These are phyloP conservation scores for Trichosanthes truncata DNA, from an alignment of 306 rosid species.

Conservation along the genomic window DNA sequence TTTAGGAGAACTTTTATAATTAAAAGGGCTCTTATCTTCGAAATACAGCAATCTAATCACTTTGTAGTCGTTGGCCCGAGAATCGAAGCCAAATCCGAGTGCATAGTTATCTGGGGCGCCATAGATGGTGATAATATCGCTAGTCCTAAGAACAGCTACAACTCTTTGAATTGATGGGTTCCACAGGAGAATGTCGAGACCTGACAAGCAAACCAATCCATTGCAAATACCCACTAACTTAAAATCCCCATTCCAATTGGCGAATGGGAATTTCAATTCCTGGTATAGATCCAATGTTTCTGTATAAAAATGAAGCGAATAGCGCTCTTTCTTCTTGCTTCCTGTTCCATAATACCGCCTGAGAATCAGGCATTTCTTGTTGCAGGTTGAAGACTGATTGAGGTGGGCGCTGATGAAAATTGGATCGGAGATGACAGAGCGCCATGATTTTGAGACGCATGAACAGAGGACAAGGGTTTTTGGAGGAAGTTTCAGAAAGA, in stretches of 20 bases:
- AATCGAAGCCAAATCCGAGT: slow-evolving; percentile 15
- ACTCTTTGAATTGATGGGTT: slow-evolving; percentile 12
- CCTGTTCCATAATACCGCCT: background rate
- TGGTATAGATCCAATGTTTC: background rate
- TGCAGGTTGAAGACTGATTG: background rate
- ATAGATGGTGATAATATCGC: background rate
- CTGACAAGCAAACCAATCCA: slow-evolving; percentile 12
- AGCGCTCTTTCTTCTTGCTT: background rate
- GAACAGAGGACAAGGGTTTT: slow-evolving; percentile 7
- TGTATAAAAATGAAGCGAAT: slow-evolving; percentile 12
- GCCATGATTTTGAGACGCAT: slow-evolving; percentile 16
- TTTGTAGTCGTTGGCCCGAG: background rate
- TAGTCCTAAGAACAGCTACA: background rate
- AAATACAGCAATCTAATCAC: slow-evolving; percentile 11
- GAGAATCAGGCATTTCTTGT: background rate
- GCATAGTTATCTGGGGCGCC: background rate
- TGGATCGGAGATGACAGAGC: background rate
- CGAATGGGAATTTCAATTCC: slow-evolving; percentile 9
- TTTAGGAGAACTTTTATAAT: background rate
- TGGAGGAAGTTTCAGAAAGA: slow-evolving; percentile 6
- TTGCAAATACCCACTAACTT: slow-evolving; percentile 10
- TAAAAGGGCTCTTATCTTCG: background rate
- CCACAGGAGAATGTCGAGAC: slow-evolving; percentile 4
- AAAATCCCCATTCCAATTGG: background rate
- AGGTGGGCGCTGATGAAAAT: slow-evolving; percentile 6